Evolutionary conservation across 2,329 filamentous ascomycete species (phyloP), one percentile per base, ranked within the genome.

Genomic region (Trichophyton verrucosum): DNA sequence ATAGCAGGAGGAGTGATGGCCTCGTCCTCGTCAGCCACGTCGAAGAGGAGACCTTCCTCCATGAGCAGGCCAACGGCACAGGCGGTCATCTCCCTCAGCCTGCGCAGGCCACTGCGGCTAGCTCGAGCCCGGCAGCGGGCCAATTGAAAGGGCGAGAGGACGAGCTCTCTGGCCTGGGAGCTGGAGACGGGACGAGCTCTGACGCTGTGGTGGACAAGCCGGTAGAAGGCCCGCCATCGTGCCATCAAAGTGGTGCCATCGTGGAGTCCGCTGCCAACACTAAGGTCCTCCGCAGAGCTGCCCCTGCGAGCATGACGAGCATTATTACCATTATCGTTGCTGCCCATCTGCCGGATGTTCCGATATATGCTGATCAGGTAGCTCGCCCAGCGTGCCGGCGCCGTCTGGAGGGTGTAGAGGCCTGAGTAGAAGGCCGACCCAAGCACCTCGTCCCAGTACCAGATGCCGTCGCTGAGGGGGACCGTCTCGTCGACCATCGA

Each of bases 381-480:
- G 2, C 78, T 76, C 84, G 85, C 92, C 38, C 96, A 72, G 17
- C 88, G 81, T 46, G 86, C 68, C 0, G 94, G 94, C 0, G 87
- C 89, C 0, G 86, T 96, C 73, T 99, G 94, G 7, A 95, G 75
- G 13, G 89, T 87, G 73, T 96, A 96, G 2, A 96, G 72, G 36
- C 85, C 86, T 65, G 88, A 91, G 68, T 87, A 89, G 57, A 84
- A 81, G 66, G 89, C 86, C 0, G 89, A 95, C 8, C 84, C 83
- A 33, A 96, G 76, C 1, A 96, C 82, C 66, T 94, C 88, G 69
- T 96, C 89, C 94, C 94, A 99, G 72, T 97, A 97, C 84, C 87
- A 91, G 24, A 96, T 86, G 66, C 96, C 91, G 65, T 96, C 86
- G 67, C 85, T 88, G 17, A 99, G 75, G 0, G 87, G 86, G 9